Conservation (phyloP, 441 rosid species). For the Adansonia madagascariensis region DNA sequence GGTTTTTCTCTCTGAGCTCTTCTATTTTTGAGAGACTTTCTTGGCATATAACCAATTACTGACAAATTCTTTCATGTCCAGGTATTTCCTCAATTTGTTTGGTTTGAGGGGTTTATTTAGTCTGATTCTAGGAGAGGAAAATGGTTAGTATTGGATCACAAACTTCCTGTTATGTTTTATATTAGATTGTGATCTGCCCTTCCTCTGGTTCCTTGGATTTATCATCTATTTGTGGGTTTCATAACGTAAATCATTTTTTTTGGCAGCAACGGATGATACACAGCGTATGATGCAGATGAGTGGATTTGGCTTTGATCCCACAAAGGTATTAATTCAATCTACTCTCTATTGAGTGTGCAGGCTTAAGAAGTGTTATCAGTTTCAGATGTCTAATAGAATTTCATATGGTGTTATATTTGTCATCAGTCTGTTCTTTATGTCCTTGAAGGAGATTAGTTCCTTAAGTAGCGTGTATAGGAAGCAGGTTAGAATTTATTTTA, state of each 20-base stretch:
- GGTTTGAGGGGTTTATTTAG: slow-evolving; percentile 95
- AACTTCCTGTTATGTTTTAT: not conserved
- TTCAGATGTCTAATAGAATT: not conserved
- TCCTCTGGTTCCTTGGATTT: not conserved
- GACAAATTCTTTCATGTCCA: slow-evolving; percentile 36
- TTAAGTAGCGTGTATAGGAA: not conserved
- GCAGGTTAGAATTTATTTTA: not conserved
- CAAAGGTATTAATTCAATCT: slow-evolving; percentile 58
- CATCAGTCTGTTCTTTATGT: not conserved
- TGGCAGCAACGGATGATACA: slow-evolving; percentile 85
- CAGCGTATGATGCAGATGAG: slow-evolving; percentile 99
- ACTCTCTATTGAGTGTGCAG: slow-evolving; percentile 20
- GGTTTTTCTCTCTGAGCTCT: slow-evolving; percentile 19
- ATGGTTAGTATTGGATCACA: slow-evolving; percentile 57
- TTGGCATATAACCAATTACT: slow-evolving; percentile 32
- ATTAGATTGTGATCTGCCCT: not conserved
- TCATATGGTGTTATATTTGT: not conserved
- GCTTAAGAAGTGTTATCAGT: slow-evolving; percentile 3
- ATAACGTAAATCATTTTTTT: not conserved
- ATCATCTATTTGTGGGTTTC: not conserved
- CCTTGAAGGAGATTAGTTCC: not conserved
- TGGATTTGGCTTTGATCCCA: slow-evolving; percentile 89
- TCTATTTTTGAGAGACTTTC: slow-evolving; percentile 24
- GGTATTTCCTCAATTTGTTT: slow-evolving; percentile 97
- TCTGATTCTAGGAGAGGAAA: slow-evolving; percentile 96